Base-by-base conservation (phyloP, 305 asterid species). In the Rubia balearica region DNA sequence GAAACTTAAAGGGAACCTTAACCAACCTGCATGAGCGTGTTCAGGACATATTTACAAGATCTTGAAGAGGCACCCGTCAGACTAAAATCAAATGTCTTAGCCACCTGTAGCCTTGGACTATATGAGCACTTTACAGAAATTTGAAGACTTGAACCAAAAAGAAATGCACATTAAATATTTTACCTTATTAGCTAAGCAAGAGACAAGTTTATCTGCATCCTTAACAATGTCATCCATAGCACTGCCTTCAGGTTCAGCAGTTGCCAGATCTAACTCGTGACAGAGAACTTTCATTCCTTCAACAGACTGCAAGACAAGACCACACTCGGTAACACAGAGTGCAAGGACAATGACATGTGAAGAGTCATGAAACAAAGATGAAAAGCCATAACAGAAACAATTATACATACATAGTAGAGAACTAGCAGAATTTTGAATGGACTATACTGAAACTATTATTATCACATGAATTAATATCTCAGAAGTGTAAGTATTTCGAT, bases 231-330 rank as follows among this genome's bases (percentile, higher is more conserved):
- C 90, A 69, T 90, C 96, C 96, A 88, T 87, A 38, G 82, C 78
- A 79, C 81, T 85, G 78, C 97, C 90, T 79, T 91, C 99, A 38
- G 97, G 95, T 81, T 91, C 97, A 65, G 84, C 86, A 48, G 89
- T 89, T 62, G 97, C 98, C 79, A 81, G 90, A 64, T 89, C 88
- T 80, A 94, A 77, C 77, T 91, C 96, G 75, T 91, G 98, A 85
- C 98, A 94, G 71, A 94, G 90, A 69, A 91, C 95, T 83, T 94
- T 94, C 99, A 94, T 94, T 74, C 99, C 99, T 82, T 94, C 99
- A 74, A 94, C 98, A 72, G 99, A 87, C 99, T 94, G 91, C 86
- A 81, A 70, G 27, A 71, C 45, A 60, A 72, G n/a, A 67, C 48
- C 33, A 56, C 59, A 68, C 67, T 57, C 55, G 42, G 8, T 30